Evolutionary conservation across 441 rosid species (phyloP).

Genomic region (Sinapis alba): DNA sequence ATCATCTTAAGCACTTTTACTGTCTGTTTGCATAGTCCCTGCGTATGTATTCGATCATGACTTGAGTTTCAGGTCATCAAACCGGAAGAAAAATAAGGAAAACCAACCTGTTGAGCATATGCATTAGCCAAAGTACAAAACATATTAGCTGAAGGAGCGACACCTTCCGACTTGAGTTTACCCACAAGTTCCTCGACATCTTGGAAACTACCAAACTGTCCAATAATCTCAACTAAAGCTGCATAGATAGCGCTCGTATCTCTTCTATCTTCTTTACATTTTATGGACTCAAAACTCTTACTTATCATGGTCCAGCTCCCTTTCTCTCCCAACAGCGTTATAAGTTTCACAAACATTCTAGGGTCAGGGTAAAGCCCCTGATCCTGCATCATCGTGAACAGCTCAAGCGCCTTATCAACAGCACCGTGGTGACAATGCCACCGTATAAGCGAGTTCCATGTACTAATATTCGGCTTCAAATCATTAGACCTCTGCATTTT

Average conservation of each 20-base stretch:
- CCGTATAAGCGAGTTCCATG: constrained; percentile 65
- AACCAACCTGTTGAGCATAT: constrained; percentile 74
- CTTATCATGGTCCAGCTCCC: constrained; percentile 61
- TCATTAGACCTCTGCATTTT: constrained; percentile 52
- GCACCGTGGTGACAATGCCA: constrained; percentile 70
- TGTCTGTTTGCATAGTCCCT: constrained; percentile 66
- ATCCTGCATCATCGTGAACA: constrained; percentile 60
- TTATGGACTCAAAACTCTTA: constrained; percentile 48
- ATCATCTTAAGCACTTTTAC: constrained; percentile 67
- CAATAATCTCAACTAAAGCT: constrained; percentile 61
- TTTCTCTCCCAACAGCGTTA: constrained; percentile 57
- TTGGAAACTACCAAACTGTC: constrained; percentile 61
- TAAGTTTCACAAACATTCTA: constrained; percentile 54
- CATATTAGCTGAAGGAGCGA: constrained; percentile 51
- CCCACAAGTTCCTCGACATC: constrained; percentile 57
- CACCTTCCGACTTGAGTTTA: constrained; percentile 58
- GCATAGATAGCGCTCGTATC: constrained; percentile 52
- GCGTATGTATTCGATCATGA: constrained; percentile 10
- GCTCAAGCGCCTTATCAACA: constrained; percentile 48
- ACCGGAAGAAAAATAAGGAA: background rate
- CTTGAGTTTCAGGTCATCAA: background rate
- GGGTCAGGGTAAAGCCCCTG: constrained; percentile 71
- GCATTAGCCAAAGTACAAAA: constrained; percentile 71
- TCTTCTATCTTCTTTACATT: constrained; percentile 44
- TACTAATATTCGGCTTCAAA: constrained; percentile 53